These are phyloP conservation scores for Puya raimondii DNA, from an alignment of 176 grass and related monocot species.

Conservation along the genomic window DNA sequence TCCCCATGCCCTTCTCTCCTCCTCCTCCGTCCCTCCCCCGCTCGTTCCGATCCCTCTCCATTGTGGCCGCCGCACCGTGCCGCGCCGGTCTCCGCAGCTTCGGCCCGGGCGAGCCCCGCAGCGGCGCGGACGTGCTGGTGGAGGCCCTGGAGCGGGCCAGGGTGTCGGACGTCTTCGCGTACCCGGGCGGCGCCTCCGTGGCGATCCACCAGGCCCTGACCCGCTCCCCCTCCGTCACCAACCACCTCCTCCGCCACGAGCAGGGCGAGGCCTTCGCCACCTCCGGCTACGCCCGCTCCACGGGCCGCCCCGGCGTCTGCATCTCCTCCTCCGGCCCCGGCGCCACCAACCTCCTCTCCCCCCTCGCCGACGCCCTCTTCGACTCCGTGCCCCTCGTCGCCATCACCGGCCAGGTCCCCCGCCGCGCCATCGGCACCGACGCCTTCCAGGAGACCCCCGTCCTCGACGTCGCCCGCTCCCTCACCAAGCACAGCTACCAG, in stretches of 20 bases:
- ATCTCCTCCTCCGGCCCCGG: constrained; percentile 87
- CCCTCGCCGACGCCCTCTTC: constrained; percentile 84
- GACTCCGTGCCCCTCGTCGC: constrained; percentile 89
- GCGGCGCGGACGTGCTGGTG: constrained; percentile 88
- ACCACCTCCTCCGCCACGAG: constrained; percentile 92
- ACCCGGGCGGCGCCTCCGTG: constrained; percentile 93
- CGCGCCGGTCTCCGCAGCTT: constrained; percentile 33
- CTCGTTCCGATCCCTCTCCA: not conserved
- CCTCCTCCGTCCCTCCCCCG: not conserved
- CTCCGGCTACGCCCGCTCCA: constrained; percentile 67
- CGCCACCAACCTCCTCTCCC: constrained; percentile 90
- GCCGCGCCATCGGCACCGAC: constrained; percentile 92
- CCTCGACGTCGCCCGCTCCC: constrained; percentile 84
- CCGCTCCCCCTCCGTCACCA: constrained; percentile 65
- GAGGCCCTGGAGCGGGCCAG: constrained; percentile 82
- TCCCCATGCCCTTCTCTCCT: not conserved
- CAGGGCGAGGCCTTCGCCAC: constrained; percentile 88
- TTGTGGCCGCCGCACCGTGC: constrained; percentile 23
- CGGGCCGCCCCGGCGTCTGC: constrained; percentile 70
- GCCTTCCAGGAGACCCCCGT: constrained; percentile 97
- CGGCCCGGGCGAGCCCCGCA: constrained; percentile 48
- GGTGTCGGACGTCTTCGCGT: constrained; percentile 75
- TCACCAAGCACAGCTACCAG: constrained; percentile 95
- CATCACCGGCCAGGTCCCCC: constrained; percentile 91
- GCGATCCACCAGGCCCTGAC: constrained; percentile 99